Evolutionary conservation across 257 asterid genomes (phyloP), one percentile per base, ranked within the genome.

Genomic region (Phtheirospermum japonicum): DNA sequence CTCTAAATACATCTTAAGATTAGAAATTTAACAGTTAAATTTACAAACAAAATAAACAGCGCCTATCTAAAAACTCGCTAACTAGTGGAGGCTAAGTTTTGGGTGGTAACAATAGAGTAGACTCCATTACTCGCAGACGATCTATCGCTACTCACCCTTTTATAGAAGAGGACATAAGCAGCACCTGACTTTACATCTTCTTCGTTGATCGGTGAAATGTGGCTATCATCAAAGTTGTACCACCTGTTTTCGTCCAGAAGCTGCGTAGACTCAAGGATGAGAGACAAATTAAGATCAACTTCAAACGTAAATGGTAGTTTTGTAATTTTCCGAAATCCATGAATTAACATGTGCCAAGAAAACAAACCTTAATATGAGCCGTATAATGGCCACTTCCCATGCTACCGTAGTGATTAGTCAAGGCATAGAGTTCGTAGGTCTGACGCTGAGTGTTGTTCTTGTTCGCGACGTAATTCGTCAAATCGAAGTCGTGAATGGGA

Each of bases 371-470:
- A 68, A 93, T 93, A 71, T 93, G 76, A 4, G 99, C 96, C 0
- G 99, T 93, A 67, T 93, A 93, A 71, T 93, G 99, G 36, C 99
- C 99, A 71, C 97, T 89, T 72, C 99, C 99, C 99, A 93, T 93
- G 82, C 90, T 71, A 67, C 99, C 99, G 64, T 93, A 89, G 74
- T 93, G 99, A 79, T 93, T 93, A 56, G 85, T 93, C 68, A 89
- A 74, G 74, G 99, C 97, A 74, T 93, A 93, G 60, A 93, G 92
- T 75, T 93, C 97, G 61, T 93, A 93, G 67, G 83, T 76, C 86
- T 89, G 99, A 67, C 75, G 91, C 31, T 57, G 83, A 43, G 87
- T 71, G 80, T 79, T 88, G 85, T 84, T 89, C 83, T 89, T 93
- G 90, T 85, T 87, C 50, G 96, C 95, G n/a, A 93, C 83, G 48